A percentile compares a stretch with the other conserved stretches of the same genome.
Evolutionary conservation across 352 stramenopile genomes (phyloP).

Genomic region (Phytophthora fragariae): DNA sequence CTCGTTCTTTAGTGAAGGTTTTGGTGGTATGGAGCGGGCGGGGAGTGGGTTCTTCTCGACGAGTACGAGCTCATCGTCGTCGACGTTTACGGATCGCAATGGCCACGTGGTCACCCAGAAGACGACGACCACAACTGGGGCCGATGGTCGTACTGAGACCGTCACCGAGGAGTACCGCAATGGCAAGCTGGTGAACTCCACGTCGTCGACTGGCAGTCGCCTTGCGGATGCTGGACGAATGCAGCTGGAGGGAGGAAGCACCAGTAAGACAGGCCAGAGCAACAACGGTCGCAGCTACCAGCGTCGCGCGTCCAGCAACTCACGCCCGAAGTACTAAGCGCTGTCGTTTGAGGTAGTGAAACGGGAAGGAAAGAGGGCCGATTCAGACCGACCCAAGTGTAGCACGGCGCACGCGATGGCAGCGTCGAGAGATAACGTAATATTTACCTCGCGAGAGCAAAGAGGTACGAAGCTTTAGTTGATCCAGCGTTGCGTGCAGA

Average conservation of each 20-base stretch:
- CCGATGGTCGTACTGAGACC: conserved; percentile 61
- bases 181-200: conserved; percentile 66
- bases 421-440: conserved; percentile 6
- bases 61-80: conserved; percentile 66
- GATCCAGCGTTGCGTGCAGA: background rate
- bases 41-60: conserved; percentile 41
- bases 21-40: conserved; percentile 23
- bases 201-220: conserved; percentile 48
- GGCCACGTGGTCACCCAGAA: conserved; percentile 81
- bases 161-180: conserved; percentile 80
- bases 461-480: background rate
- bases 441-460: conserved; percentile 29
- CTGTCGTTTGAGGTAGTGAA: background rate
- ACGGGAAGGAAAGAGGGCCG: conserved; percentile 2
- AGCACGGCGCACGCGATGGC: background rate
- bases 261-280: background rate
- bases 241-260: conserved; percentile 53
- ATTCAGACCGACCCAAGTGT: conserved; percentile 9
- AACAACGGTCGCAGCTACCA: conserved; percentile 15
- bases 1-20: conserved; percentile 58
- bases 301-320: conserved; percentile 25
- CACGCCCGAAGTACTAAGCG: conserved; percentile 25
- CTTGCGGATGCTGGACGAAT: conserved; percentile 66
- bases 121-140: conserved; percentile 67
- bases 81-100: conserved; percentile 72